Conservation (phyloP, 2,329 filamentous ascomycete genomes). For the Zarea fungicola region DNA sequence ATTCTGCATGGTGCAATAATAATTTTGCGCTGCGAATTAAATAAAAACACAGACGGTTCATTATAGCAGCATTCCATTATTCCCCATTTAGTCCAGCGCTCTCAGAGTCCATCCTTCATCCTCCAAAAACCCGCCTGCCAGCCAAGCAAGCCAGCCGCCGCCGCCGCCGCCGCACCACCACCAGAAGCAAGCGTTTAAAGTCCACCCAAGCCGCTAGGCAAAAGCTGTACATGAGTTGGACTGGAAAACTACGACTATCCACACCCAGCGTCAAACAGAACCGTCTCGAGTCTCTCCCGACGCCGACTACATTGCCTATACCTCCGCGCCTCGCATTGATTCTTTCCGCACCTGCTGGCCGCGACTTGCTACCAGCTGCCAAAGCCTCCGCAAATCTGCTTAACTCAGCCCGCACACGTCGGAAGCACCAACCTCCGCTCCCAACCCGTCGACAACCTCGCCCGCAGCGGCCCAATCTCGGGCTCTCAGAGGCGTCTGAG, state of each 20-base stretch:
- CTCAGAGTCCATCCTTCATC: no score
- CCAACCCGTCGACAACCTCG: slow-evolving; percentile 3
- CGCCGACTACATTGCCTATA: not conserved
- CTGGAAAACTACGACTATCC: slow-evolving; percentile 11
- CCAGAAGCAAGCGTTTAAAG: slow-evolving; percentile 1
- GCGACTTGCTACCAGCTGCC: not conserved
- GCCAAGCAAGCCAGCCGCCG: not conserved
- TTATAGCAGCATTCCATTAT: slow-evolving; percentile 2
- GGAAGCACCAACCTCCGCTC: slow-evolving; percentile 5
- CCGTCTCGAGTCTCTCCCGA: not conserved
- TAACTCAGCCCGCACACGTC: slow-evolving; percentile 4
- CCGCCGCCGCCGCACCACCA: no score
- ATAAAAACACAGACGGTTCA: no score
- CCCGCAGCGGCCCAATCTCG: not conserved
- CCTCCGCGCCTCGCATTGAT: not conserved
- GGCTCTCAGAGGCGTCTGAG: slow-evolving; percentile 2
- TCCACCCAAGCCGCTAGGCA: slow-evolving; percentile 12
- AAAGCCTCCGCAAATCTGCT: not conserved
- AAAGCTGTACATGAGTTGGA: slow-evolving; percentile 10
- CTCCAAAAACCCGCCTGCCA: no score
- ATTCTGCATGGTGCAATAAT: no score
- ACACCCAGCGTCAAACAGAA: slow-evolving; percentile 5
- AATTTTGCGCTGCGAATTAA: no score
- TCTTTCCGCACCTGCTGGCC: not conserved
- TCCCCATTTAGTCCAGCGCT: not conserved